Percentiles rank a stretch among this genome's conserved stretches.
Conservation (phyloP, 202 grass and related monocot genomes). For the Digitaria exilis region DNA sequence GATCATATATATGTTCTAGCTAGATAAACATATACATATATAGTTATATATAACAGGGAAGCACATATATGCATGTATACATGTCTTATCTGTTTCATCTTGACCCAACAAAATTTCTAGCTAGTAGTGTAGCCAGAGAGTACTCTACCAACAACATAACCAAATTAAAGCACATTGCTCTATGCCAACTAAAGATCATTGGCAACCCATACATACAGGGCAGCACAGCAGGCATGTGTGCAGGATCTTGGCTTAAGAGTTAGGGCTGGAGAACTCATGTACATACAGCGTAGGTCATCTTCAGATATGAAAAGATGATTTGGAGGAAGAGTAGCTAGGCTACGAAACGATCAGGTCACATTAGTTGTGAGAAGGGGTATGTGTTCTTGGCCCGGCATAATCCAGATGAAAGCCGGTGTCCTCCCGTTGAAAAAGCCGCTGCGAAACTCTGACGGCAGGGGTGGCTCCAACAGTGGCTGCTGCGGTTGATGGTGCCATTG, state of each 20-base stretch:
- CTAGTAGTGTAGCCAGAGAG: background rate
- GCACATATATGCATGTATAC: slow-evolving; percentile 31
- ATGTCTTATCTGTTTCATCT: slow-evolving; percentile 7
- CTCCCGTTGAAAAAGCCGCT: slow-evolving; percentile 29
- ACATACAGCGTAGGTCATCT: slow-evolving; percentile 24
- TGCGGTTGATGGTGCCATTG: background rate
- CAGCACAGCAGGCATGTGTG: background rate
- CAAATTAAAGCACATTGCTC: background rate
- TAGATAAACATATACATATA: slow-evolving; percentile 22
- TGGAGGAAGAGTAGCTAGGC: background rate
- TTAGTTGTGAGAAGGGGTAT: slow-evolving; percentile 81
- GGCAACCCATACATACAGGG: background rate
- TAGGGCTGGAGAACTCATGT: slow-evolving; percentile 34
- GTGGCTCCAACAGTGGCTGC: slow-evolving; percentile 17
- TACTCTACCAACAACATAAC: background rate
- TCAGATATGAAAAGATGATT: slow-evolving; percentile 9
- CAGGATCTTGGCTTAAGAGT: slow-evolving; percentile 5
- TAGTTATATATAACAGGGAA: slow-evolving; percentile 26
- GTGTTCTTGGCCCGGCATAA: slow-evolving; percentile 69
- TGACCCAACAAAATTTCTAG: slow-evolving; percentile 24
- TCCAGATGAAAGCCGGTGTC: slow-evolving; percentile 71
- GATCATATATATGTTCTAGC: background rate
- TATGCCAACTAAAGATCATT: slow-evolving; percentile 38
- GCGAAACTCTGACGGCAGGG: slow-evolving; percentile 11
- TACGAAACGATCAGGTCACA: background rate